A percentile compares a stretch with the other conserved stretches of the same genome.
These are phyloP conservation scores for Excoecaria cochinchinensis DNA, from an alignment of 345 rosid genomes.

Conservation along the genomic window DNA sequence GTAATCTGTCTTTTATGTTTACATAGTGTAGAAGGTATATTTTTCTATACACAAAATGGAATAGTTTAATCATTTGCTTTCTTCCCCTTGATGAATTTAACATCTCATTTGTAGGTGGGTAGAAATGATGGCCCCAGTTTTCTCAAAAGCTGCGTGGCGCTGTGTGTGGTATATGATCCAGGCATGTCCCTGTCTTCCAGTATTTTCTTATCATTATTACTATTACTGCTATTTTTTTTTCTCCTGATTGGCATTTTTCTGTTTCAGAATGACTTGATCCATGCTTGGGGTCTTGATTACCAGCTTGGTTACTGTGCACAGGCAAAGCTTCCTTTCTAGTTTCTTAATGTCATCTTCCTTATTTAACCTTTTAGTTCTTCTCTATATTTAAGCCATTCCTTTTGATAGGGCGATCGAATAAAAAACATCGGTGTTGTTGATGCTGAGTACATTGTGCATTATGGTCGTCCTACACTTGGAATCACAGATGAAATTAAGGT, in stretches of 20 bases:
- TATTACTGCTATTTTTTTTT: background rate
- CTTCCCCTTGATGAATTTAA: slow-evolving; percentile 11
- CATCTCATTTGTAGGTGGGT: slow-evolving; percentile 51
- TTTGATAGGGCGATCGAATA: slow-evolving; percentile 58
- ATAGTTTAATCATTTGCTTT: background rate
- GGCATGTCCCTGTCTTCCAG: slow-evolving; percentile 18
- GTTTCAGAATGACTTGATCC: slow-evolving; percentile 61
- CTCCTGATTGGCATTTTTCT: background rate
- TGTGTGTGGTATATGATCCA: slow-evolving; percentile 79
- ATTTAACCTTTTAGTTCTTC: background rate
- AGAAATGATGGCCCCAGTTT: slow-evolving; percentile 82
- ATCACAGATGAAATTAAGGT: slow-evolving; percentile 38
- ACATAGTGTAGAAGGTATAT: background rate
- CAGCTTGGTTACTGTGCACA: slow-evolving; percentile 70
- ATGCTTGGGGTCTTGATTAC: slow-evolving; percentile 74
- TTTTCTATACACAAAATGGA: background rate
- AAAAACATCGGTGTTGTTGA: slow-evolving; percentile 62
- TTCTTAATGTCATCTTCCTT: background rate
- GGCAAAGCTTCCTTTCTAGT: slow-evolving; percentile 37
- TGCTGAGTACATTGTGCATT: slow-evolving; percentile 60
- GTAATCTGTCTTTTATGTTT: background rate
- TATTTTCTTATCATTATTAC: background rate
- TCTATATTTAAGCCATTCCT: background rate
- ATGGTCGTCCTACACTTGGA: slow-evolving; percentile 64
- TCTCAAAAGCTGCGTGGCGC: slow-evolving; percentile 70